phyloP scores from a whole-genome alignment of 1,139 yeast species.

The Candida tropicalis region DNA sequence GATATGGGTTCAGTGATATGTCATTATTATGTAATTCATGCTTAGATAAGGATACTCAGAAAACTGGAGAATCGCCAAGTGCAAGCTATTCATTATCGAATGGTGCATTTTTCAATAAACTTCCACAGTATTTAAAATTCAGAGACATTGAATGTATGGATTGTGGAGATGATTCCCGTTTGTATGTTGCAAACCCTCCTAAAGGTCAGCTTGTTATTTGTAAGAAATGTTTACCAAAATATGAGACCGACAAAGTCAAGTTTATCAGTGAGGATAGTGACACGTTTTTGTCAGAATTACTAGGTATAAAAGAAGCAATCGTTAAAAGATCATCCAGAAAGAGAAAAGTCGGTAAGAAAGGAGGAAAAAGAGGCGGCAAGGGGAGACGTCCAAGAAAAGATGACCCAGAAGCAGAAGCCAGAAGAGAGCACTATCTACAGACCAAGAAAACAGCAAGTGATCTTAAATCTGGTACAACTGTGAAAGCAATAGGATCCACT shows the following conservation, averaged over 20 bases:
- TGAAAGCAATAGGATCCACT: constrained; percentile 43
- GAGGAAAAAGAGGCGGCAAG: constrained; percentile 25
- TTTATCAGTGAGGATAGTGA: constrained; percentile 52
- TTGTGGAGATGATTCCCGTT: constrained; percentile 44
- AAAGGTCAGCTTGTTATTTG: constrained; percentile 38
- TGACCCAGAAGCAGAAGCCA: constrained; percentile 36
- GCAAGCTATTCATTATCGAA: constrained; percentile 55
- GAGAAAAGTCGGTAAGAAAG: constrained; percentile 24
- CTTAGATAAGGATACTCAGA: constrained; percentile 33
- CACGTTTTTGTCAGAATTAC: constrained; percentile 45
- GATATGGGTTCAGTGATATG: constrained; percentile 62
- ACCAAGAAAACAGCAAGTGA: constrained; percentile 35
- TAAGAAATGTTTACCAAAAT: constrained; percentile 39
- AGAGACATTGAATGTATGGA: constrained; percentile 51
- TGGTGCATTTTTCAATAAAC: constrained; percentile 54
- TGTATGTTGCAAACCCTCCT: constrained; percentile 38
- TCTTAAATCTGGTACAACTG: constrained; percentile 44
- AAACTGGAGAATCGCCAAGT: constrained; percentile 39
- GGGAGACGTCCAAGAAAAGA: constrained; percentile 24
- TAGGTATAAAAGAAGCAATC: constrained; percentile 51
- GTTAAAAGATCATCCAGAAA: constrained; percentile 22
- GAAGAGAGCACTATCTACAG: constrained; percentile 41
- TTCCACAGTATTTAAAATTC: constrained; percentile 49
- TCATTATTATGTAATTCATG: constrained; percentile 52
- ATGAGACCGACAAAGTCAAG: constrained; percentile 18